Evolutionary conservation across 2,329 filamentous ascomycete species (phyloP), one percentile per base, ranked within the genome.

Genomic region (Cladobotryum mycophilum): DNA sequence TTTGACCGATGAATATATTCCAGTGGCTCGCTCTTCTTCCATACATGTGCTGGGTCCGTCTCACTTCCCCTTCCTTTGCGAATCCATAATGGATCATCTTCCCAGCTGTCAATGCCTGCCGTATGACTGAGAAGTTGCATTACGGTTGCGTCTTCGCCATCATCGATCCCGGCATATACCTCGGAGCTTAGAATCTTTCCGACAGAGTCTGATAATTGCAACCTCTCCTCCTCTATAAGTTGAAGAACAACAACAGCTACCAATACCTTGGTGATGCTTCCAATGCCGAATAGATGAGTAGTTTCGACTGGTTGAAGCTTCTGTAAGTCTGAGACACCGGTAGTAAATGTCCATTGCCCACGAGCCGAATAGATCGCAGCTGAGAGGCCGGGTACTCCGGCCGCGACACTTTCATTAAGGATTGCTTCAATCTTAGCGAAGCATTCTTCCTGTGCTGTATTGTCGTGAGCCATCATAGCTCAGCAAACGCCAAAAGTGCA

Each of bases 241-340:
- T 56, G 54, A 5, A 56, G 45, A 17, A 56, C 34, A 9, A 56
- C 52, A 3, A 53, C 49, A 4, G 54, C 47, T 5, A 49, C 45
- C 14, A 56, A 54, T n/a, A 56, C 49, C n/a, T 56, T 56, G 36
- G 54, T 56, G 33, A 56, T 54, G 47, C 52, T 54, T 30, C 54
- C 54, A 35, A 56, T 38, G 17, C 54, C 54, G 45, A 56, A 52
- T n/a, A 49, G 22, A 20, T 55, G 51, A 42, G 37, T 34, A 3
- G 49, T 25, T n/a, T 44, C 15, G 25, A 53, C 46, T 13, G 47
- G 36, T 33, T 53, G 47, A 20, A 3, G 37, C n/a, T 14, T 49
- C 18, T 41, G 38, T n/a, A 41, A 34, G 36, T 42, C 30, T 30
- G 47, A 45, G 11, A 47, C 42, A 13, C 53, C 49, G 14, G 49